A percentile compares a stretch with the other conserved stretches of the same genome.
Conservation (phyloP, 2,329 filamentous ascomycete species). For the Talaromyces sp. region DNA sequence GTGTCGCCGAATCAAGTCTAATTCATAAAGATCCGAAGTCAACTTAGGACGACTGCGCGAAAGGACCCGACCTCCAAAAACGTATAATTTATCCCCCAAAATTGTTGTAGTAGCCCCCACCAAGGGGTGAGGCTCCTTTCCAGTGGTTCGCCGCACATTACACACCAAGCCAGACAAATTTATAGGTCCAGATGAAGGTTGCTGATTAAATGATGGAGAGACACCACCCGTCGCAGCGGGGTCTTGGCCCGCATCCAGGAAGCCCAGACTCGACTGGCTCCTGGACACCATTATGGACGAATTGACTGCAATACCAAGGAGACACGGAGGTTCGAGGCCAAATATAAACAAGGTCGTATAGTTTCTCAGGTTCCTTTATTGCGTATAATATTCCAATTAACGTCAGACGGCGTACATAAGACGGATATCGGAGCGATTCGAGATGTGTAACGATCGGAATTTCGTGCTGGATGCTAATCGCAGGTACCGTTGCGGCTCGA, state of each 20-base stretch:
- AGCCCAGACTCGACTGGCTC: conserved; percentile 44
- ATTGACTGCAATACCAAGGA: conserved; percentile 1
- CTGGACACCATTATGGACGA: conserved; percentile 38
- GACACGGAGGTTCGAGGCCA: neutral
- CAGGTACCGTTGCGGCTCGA: conserved; percentile 14
- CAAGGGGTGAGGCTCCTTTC: conserved; percentile 83
- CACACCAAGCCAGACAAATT: conserved; percentile 69
- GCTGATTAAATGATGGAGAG: conserved; percentile 34
- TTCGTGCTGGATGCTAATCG: conserved; percentile 6
- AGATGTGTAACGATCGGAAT: conserved; percentile 10
- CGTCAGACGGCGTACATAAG: neutral
- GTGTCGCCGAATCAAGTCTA: conserved; percentile 86
- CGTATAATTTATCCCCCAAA: conserved; percentile 91
- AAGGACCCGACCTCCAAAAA: conserved; percentile 88
- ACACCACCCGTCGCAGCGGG: conserved; percentile 26
- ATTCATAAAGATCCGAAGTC: conserved; percentile 88
- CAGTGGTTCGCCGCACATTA: conserved; percentile 79
- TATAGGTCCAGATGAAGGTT: conserved; percentile 50
- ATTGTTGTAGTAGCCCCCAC: conserved; percentile 96
- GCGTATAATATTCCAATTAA: neutral
- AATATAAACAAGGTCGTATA: neutral
- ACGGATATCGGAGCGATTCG: conserved; percentile 5
- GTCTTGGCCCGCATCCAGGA: conserved; percentile 37
- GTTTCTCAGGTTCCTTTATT: neutral
- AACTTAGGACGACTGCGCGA: conserved; percentile 82